A percentile compares a stretch with the other conserved stretches of the same genome.
Conservation (phyloP, 495 filamentous ascomycete genomes). For the Amphirosellinia nigrospora region DNA sequence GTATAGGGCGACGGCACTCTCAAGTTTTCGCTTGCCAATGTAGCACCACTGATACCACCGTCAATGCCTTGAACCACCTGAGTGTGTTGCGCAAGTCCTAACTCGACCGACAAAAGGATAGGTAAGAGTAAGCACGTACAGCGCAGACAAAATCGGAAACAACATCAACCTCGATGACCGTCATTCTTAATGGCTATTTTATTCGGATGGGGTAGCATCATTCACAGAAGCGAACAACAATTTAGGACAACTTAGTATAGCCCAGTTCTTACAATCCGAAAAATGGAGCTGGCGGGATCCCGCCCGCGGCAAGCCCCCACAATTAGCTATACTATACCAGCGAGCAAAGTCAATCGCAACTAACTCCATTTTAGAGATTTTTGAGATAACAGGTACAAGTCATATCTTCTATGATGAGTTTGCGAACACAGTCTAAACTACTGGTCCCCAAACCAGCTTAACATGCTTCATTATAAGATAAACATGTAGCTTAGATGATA, state of each 20-base stretch:
- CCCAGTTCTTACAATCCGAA: no score
- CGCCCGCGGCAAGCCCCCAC: background rate
- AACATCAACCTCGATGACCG: constrained; percentile 8
- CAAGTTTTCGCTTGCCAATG: constrained; percentile 1
- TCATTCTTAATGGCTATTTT: background rate
- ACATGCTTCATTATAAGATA: background rate
- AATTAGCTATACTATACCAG: background rate
- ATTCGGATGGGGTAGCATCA: background rate
- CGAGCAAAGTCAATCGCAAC: background rate
- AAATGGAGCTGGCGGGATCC: background rate
- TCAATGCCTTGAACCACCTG: background rate
- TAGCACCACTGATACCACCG: constrained; percentile 14
- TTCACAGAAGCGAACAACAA: background rate
- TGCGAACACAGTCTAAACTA: background rate
- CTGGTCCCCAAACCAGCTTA: background rate
- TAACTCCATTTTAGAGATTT: background rate
- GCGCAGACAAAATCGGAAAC: constrained; percentile 3
- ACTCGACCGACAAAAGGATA: background rate
- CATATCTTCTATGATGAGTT: background rate
- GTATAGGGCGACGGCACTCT: background rate
- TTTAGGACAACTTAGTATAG: no score
- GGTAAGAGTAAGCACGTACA: background rate
- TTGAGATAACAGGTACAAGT: no score
- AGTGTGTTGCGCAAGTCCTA: background rate
- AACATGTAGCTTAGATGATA: background rate